Evolutionary conservation across 2,329 filamentous ascomycete species (phyloP).

Genomic region (Cordyceps cateniannulata): DNA sequence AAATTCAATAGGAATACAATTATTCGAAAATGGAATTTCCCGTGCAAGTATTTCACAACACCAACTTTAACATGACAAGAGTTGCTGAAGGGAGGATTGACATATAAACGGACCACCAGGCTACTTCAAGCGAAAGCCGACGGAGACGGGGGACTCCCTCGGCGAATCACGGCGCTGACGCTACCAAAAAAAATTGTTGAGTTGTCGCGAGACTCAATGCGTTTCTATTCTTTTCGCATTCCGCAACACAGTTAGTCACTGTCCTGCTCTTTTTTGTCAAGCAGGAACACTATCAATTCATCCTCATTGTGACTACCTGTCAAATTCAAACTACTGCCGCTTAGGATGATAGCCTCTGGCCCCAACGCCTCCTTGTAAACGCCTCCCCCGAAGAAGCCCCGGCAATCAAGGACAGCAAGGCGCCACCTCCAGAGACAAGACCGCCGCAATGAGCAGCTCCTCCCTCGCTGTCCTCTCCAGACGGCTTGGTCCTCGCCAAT

Average conservation of each 20-base stretch:
- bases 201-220: slow-evolving; percentile 7
- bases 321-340: not conserved
- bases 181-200: slow-evolving; percentile 14
- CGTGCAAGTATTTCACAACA: too few species aligned
- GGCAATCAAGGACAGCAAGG: not conserved
- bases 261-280: not conserved
- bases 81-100: too few species aligned
- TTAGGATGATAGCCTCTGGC: slow-evolving; percentile 10
- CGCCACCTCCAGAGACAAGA: not conserved
- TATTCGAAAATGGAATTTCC: too few species aligned
- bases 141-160: slow-evolving; percentile 12
- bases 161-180: slow-evolving; percentile 17
- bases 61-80: too few species aligned
- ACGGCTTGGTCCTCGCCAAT: slow-evolving; percentile 33
- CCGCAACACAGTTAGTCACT: not conserved
- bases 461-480: slow-evolving; percentile 31
- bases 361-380: not conserved
- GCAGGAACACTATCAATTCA: not conserved
- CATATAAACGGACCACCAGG: too few species aligned
- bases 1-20: not conserved
- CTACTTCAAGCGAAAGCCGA: not conserved
- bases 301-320: too few species aligned
- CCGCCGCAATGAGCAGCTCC: slow-evolving; percentile 36
- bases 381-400: not conserved
- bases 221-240: not conserved